phyloP scores from a whole-genome alignment of 257 asterid genomes.

The Henckelia pumila region DNA sequence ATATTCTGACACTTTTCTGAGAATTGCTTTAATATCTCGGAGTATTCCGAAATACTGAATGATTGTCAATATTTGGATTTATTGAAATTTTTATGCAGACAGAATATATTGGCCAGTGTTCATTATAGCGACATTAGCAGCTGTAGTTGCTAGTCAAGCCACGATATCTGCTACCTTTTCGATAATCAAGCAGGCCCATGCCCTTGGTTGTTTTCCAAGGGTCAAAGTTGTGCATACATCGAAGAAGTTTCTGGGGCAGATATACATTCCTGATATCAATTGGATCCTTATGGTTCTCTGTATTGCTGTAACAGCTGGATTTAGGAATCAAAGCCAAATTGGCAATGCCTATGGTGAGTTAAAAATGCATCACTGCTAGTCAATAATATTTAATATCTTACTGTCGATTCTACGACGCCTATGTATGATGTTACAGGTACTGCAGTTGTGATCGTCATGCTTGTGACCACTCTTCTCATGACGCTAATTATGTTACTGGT shows the following conservation, averaged over 20 bases:
- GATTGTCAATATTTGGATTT: not conserved
- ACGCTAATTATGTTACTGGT: slow-evolving; percentile 79
- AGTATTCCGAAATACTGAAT: not conserved
- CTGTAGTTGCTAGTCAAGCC: slow-evolving; percentile 96
- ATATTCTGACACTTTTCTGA: not conserved
- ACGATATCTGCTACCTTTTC: slow-evolving; percentile 92
- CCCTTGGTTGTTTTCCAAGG: slow-evolving; percentile 94
- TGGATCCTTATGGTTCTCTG: slow-evolving; percentile 97
- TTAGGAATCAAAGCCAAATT: slow-evolving; percentile 88
- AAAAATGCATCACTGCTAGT: not conserved
- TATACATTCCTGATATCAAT: slow-evolving; percentile 88
- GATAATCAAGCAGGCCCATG: slow-evolving; percentile 92
- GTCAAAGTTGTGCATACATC: slow-evolving; percentile 97
- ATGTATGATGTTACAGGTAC: slow-evolving; percentile 55
- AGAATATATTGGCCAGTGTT: slow-evolving; percentile 90
- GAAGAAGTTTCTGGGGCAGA: slow-evolving; percentile 83
- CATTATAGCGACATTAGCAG: slow-evolving; percentile 86
- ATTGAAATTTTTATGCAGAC: slow-evolving; percentile 41
- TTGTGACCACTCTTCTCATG: slow-evolving; percentile 91
- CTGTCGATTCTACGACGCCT: not conserved
- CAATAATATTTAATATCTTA: not conserved
- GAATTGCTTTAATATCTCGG: not conserved
- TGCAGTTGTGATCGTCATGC: slow-evolving; percentile 93
- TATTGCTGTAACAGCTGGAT: slow-evolving; percentile 96
- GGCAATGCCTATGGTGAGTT: slow-evolving; percentile 91